Base-by-base conservation (phyloP, 1,284 basidiomycete genomes). In the Cutaneotrichosporon daszewskae region DNA sequence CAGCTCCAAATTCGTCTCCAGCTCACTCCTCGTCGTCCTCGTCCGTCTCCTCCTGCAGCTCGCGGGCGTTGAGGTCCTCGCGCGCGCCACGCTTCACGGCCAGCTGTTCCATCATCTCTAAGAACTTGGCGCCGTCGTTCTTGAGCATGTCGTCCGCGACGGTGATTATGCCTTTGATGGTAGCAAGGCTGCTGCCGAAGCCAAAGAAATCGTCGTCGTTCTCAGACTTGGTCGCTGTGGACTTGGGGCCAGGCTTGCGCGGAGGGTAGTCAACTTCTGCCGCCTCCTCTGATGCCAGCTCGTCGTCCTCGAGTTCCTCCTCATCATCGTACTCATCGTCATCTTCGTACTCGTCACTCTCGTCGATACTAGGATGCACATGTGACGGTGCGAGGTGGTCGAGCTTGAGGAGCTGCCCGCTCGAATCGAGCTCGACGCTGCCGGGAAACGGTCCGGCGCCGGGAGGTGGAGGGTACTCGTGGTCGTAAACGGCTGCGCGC, bases 91-190 rank as follows among this genome's bases (percentile, higher is more conserved):
- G 81, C 47, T 89, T 82, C 66, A 97, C 91, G 1, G 94, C 92
- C 26, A 98, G 80, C 71, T 95, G 90, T 72, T 98, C 94, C 94
- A 98, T 98, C 94, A 98, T 98, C 75, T 98, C 92, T 60, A 98
- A 75, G 76, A 98, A 97, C 75, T 96, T 97, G 62, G 91, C 88
- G 3, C 91, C 94, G 63, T 98, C 92, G 64, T 97, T 97, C 77
- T 95, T 95, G 58, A 97, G 78, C 40, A 98, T 80, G 74, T 98
- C 94, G 65, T 98, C 94, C 38, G 94, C 94, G 39, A 98, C 94
- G n/a, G 95, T 97, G 45, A 98, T 77, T 63, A 98, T 96, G 64
- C 92, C 87, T 64, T 88, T 85, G 58, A 88, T 86, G 41, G 87
- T 86, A 32, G 87, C 85, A 25, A 91, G 74, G 60, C 79, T 84